Conservation (phyloP, 768 basidiomycete species). For the Boletus tomentosulus region DNA sequence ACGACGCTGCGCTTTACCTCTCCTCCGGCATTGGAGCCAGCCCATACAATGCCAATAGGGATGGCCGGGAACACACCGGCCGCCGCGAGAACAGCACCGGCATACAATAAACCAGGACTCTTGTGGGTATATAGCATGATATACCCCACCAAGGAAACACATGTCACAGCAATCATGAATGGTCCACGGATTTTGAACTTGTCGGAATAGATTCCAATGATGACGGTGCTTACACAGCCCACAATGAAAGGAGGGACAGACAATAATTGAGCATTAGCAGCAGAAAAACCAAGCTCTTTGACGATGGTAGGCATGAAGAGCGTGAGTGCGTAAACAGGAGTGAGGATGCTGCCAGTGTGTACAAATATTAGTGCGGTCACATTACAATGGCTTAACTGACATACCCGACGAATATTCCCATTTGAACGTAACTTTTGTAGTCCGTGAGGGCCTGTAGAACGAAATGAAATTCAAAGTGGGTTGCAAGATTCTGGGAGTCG, state of each 20-base stretch:
- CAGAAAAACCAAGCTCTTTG: not conserved
- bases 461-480: not conserved
- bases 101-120: not conserved
- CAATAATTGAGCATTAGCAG: not conserved
- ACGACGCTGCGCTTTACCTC: constrained; percentile 1
- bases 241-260: not conserved
- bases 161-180: not conserved
- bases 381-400: not conserved
- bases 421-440: constrained; percentile 1
- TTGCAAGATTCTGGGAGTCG: not conserved
- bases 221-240: not conserved
- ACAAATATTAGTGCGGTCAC: not conserved
- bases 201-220: not conserved
- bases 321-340: not conserved
- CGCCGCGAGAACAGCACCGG: not conserved
- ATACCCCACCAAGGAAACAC: not conserved
- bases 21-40: constrained; percentile 1
- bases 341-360: not conserved
- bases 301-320: not conserved
- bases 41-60: not conserved
- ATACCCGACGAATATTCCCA: not conserved
- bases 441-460: not conserved
- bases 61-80: not conserved
- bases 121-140: not conserved
- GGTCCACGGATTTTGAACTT: not conserved